Base-by-base conservation (phyloP, 139 green algal species). In the Picochlorum sp. region DNA sequence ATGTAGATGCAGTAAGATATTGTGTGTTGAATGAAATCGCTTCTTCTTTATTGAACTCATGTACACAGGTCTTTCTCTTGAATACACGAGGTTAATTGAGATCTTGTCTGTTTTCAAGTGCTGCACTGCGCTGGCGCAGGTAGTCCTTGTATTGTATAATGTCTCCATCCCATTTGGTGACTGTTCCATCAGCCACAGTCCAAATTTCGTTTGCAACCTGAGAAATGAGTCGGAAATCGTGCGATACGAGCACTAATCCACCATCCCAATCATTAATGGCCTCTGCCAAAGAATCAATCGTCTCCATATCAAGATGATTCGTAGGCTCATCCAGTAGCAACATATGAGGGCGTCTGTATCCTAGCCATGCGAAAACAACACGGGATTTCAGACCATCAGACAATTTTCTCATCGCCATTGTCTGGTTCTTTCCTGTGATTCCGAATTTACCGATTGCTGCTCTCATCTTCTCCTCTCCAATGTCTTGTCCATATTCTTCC, bases 251-350 rank as follows among this genome's bases (percentile, higher is more conserved):
- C 59, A 96, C 85, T 68, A 96, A 56, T 57, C 90, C 88, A 47
- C 92, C 92, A 68, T 97, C 84, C 80, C 85, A 97, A 50, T 86
- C 20, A 65, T 95, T 94, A 76, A 98, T 91, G 11, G 90, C 92
- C 14, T 77, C 64, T 2, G 92, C 92, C n/a, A 98, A 76, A 15
- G 83, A 88, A 75, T 98, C 92, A 60, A 98, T 97, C 13, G 86
- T 87, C 73, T 98, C 92, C 57, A 98, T 92, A 75, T 97, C 92
- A 65, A 96, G 69, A 68, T 97, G 91, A 67, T 94, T 94, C 37
- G 86, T 94, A 34, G 85, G 84, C 77, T 92, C 85, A 62, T 92
- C 85, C 55, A 97, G 74, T 56, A 97, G 78, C 73, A 97, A 77
- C 83, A 98, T 85, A 81, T 98, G 86, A 0, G 90, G 91, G 15